These are phyloP conservation scores for Emmonsia crescens DNA, from an alignment of 2,329 filamentous ascomycete species.

Conservation along the genomic window DNA sequence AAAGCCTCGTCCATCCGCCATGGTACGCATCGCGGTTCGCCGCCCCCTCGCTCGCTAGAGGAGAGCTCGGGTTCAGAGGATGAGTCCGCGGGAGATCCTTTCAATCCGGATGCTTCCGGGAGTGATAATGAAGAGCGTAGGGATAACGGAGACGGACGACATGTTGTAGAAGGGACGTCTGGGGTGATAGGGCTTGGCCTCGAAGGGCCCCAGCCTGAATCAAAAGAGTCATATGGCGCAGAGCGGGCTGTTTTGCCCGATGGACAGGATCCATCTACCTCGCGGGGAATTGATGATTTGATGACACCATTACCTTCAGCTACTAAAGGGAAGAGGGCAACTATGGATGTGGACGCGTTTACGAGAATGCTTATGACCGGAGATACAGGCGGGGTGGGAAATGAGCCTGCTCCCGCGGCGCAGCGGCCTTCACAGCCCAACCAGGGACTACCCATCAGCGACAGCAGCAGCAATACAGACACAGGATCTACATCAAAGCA, in stretches of 20 bases:
- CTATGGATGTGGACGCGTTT: conserved; percentile 69
- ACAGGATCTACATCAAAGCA: conserved; percentile 1
- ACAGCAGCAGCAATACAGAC: conserved; percentile 4
- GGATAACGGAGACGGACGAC: conserved; percentile 13
- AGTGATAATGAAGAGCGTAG: conserved; percentile 20
- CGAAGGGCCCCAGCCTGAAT: not conserved
- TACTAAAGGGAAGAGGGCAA: conserved; percentile 23
- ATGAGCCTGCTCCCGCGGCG: conserved; percentile 7
- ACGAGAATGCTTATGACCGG: conserved; percentile 66
- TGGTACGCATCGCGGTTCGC: conserved; percentile 7
- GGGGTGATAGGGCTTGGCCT: not conserved
- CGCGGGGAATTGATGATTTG: conserved; percentile 4
- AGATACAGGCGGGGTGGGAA: conserved; percentile 33
- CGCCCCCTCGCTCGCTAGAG: conserved; percentile 17
- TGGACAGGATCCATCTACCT: not conserved
- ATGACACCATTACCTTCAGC: not conserved
- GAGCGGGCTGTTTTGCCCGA: not conserved
- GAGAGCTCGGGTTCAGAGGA: conserved; percentile 22
- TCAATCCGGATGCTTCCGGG: conserved; percentile 23
- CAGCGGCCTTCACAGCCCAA: not conserved
- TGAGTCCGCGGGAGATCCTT: conserved; percentile 27
- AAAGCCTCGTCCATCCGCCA: conserved; percentile 5
- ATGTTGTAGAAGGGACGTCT: not conserved
- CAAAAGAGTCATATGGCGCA: not conserved
- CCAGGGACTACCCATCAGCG: not conserved